Percentiles rank a stretch among this genome's conserved stretches.
phyloP scores from a whole-genome alignment of 2,329 filamentous ascomycete genomes.

The Amauroascus verrucosus region DNA sequence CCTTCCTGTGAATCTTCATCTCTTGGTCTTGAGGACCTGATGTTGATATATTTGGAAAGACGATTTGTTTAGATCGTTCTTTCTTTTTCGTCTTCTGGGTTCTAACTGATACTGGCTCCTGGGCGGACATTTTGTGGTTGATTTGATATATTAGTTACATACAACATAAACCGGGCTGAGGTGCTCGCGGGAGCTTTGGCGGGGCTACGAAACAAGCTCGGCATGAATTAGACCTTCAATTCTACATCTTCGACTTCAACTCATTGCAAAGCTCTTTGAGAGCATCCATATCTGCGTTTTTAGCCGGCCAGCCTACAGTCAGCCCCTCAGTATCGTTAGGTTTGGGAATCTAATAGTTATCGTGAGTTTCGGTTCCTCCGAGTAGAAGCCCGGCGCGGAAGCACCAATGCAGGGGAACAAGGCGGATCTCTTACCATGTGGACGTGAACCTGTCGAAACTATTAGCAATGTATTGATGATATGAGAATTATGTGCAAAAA shows the following conservation, averaged over 20 bases:
- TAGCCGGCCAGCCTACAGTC: constrained; percentile 66
- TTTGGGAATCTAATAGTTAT: constrained; percentile 68
- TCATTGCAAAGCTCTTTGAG: constrained; percentile 72
- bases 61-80: neutral
- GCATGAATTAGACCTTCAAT: neutral
- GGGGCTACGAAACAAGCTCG: no score
- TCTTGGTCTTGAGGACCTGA: neutral
- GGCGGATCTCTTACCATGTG: constrained; percentile 59
- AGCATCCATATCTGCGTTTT: constrained; percentile 67
- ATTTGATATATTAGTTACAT: neutral
- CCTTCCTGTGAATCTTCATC: neutral
- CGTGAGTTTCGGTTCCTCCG: neutral
- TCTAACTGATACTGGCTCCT: neutral
- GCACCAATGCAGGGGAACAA: neutral
- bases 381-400: neutral
- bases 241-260: constrained; percentile 77
- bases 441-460: constrained; percentile 62
- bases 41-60: neutral
- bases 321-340: constrained; percentile 74
- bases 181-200: neutral
- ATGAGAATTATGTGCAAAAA: constrained; percentile 7
- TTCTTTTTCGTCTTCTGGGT: neutral
- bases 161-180: neutral
- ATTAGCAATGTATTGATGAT: neutral
- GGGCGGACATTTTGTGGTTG: constrained; percentile 4